Evolutionary conservation across 2,329 filamentous ascomycete genomes (phyloP).

Genomic region (Orbilia blumenaviensis): DNA sequence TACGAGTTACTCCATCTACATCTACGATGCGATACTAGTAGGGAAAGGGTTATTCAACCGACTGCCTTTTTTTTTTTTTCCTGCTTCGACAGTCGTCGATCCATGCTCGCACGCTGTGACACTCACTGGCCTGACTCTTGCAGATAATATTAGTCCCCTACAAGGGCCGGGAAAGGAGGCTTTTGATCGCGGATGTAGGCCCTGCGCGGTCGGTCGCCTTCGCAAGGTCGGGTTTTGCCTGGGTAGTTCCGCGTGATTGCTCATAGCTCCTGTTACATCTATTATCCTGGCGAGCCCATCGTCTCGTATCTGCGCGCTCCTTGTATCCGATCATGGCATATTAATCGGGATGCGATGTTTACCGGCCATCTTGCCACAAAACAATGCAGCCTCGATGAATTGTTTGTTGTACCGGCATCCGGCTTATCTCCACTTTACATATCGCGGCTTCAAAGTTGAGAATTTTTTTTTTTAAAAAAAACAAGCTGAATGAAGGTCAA

Average conservation of each 20-base stretch:
- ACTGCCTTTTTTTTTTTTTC: background rate
- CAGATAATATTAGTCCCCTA: background rate
- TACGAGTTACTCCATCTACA: constrained; percentile 19
- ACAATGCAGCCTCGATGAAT: background rate
- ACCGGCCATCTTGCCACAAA: background rate
- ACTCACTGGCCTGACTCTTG: background rate
- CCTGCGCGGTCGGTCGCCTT: background rate
- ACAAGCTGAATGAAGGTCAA: background rate
- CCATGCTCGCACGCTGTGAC: background rate
- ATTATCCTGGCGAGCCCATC: constrained; percentile 1
- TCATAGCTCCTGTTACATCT: background rate
- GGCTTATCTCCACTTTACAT: background rate
- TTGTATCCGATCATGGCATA: background rate
- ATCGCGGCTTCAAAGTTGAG: too few relatives aligned
- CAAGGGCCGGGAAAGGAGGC: background rate
- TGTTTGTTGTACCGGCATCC: background rate
- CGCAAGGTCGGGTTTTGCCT: background rate
- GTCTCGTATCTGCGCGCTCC: constrained; percentile 19
- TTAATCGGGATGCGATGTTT: background rate
- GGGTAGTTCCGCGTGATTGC: constrained; percentile 15
- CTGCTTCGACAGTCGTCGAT: background rate
- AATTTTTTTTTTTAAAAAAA: background rate
- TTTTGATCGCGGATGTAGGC: constrained; percentile 10
- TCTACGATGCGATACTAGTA: background rate
- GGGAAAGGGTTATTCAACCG: too few relatives aligned